Evolutionary conservation across 768 basidiomycete species (phyloP).

Genomic region (Psilocybe cyanescens): DNA sequence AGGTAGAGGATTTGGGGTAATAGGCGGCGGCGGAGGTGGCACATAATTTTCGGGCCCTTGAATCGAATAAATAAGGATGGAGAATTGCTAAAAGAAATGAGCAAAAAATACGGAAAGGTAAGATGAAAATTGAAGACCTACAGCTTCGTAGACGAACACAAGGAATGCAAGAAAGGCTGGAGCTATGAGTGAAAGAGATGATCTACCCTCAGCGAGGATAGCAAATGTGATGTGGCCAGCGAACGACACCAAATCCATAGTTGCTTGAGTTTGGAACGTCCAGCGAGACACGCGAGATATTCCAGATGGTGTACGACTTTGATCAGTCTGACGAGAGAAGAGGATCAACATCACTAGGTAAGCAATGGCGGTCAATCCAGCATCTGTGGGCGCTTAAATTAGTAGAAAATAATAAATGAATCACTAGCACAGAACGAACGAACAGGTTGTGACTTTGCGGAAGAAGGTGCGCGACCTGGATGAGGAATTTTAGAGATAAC

Average conservation of each 20-base stretch:
- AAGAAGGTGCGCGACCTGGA: conserved; percentile 66
- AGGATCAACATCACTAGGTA: conserved; percentile 72
- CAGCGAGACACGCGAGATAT: conserved; percentile 82
- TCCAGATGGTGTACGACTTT: conserved; percentile 77
- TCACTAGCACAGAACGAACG: conserved; percentile 15
- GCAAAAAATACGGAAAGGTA: not conserved
- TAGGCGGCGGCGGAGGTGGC: conserved; percentile 28
- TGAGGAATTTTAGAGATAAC: not conserved
- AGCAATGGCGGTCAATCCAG: conserved; percentile 65
- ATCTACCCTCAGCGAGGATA: conserved; percentile 79
- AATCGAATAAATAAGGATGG: conserved; percentile 77
- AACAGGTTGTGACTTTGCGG: conserved; percentile 73
- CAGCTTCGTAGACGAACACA: conserved; percentile 82
- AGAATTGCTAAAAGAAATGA: conserved; percentile 68
- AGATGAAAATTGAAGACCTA: conserved; percentile 34
- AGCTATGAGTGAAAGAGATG: conserved; percentile 80
- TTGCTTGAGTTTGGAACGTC: conserved; percentile 80
- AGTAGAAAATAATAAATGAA: not conserved
- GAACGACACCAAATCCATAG: conserved; percentile 83
- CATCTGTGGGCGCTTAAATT: conserved; percentile 52
- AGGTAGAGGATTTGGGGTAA: conserved; percentile 16
- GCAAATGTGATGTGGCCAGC: conserved; percentile 90
- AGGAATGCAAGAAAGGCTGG: conserved; percentile 86
- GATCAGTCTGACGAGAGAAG: conserved; percentile 74
- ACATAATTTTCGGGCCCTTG: conserved; percentile 73